Evolutionary conservation across 1,284 basidiomycete genomes (phyloP), one percentile per base, ranked within the genome.

Genomic region (Apiotrichum sp.): DNA sequence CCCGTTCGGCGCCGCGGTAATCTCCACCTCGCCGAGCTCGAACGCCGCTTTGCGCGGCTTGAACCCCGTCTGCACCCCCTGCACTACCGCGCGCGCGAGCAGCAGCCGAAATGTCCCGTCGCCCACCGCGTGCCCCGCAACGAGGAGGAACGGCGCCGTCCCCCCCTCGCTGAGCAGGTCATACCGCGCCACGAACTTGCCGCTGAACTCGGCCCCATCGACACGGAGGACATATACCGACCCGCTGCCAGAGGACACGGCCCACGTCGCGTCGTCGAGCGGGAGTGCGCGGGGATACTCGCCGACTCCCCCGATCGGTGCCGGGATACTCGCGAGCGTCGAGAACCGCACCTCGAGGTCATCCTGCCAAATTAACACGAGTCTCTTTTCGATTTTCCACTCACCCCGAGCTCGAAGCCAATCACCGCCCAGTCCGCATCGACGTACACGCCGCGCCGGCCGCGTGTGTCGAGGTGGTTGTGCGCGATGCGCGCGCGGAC

Each of bases 401-500:
- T 55, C 36, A 66, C 73, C 58, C 80, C 74, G 16, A 89, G 59
- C 49, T 79, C 76, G n/a, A 89, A 78, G 4, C 82, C 70, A 33
- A 89, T 78, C 5, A 91, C 82, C 49, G 78, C 80, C 62, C 83
- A 82, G 8, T 84, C 80, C 35, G 78, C 77, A 66, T 93, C 89
- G 35, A 93, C 76, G 67, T 90, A 95, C 13, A 86, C 72, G 1
- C 62, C 61, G 52, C 80, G 79, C 6, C 78, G 77, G 31, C 79
- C 76, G 6, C 68, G 64, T 0, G 84, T 74, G 9, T 79, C 74
- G 3, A 95, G 80, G 69, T 93, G 92, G 65, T 95, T 91, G 76
- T 91, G 88, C 35, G 84, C 81, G 47, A 93, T 90, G 43, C 92
- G 80, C 60, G 84, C 86, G 67, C 88, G 84, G 39, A 91, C 85